Base-by-base conservation (phyloP, 768 basidiomycete genomes). In the Suillus weaverae region DNA sequence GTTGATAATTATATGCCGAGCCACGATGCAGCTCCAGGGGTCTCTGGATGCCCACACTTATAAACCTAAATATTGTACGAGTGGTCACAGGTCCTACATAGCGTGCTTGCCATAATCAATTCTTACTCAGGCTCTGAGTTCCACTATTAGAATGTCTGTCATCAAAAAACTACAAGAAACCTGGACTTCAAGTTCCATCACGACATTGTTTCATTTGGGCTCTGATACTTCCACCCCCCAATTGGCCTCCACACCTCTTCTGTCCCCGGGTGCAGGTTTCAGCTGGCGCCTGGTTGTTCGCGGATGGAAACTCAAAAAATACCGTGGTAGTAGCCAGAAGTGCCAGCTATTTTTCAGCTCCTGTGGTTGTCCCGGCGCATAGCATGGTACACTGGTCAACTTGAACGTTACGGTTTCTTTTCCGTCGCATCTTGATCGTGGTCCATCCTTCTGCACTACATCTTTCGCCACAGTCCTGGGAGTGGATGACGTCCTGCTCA, bases 161-260 rank as follows among this genome's bases (percentile, higher is more conserved):
- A 54, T 54, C 32, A 20, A 54, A 33, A 54, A 33, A 11, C 18
- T 54, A 33, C 32, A 54, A 54, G 53, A 54, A 54, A 54, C 32
- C 20, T 54, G 53, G 53, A 54, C 53, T 54, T 54, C 32, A 8
- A 33, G 10, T 54, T 54, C 53, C 32, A 54, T 54, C 53, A 54
- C 53, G 1, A 54, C 53, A 33, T 54, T 20, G 30, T 54, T 54
- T 33, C 53, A 26, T 26, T 26, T 26, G 26, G 26, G 26, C 26
- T 26, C 26, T 26, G 26, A 26, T 26, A 26, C 26, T 26, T 26
- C 26, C 26, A 26, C 26, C 26, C 26, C 26, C 26, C 26, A 26
- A 26, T 26, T 26, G 26, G 26, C 26, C 26, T 26, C 26, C 2
- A 26, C 1, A 2, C 26, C 26, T 26, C 26, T 26, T 26, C 26